Evolutionary conservation across 306 rosid species (phyloP), one percentile per base, ranked within the genome.

Genomic region (Hippophae rhamnoides): DNA sequence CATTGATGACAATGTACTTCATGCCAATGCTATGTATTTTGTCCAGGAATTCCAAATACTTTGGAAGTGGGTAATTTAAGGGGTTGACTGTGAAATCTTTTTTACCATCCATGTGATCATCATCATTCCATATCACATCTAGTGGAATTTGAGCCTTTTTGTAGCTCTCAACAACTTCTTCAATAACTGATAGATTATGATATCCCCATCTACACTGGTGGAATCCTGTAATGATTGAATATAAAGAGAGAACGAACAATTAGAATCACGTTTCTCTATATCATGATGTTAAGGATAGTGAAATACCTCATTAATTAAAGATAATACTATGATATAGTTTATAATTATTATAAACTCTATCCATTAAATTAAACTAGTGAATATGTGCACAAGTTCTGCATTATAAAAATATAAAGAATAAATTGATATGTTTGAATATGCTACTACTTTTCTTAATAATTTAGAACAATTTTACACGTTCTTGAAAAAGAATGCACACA

Each of bases 201-300:
- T 92, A 92, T 61, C 98, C 98, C 96, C 96, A 88, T 84, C 95
- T 85, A 77, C 96, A 92, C 67, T 92, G 98, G 68, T 92, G 98
- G 81, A 92, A 92, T 67, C 98, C 98, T 92, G 69, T 26, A 68
- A 63, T 72, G 10, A 61, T 1, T 7, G 57, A 38, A 25, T 27
- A 13, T 31, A 26, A 18, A 61, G 44, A 18, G 9, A 44, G 54
- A 45, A 51, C 23, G 60, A 60, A 23, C 2, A 58, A 49, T 10
- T 1, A 11, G 18, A 13, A 49, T 49, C 5, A 5, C 8, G 3
- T 12, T 49, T 49, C 7, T 5, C 25, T 12, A 12, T 49, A 3
- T 49, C 14, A 6, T 49, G 1, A 13, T 49, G 14, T 11, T 18
- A 18, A 18, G 23, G 23, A 18, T 18, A 18, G 1, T 18, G 23